A percentile compares a stretch with the other conserved stretches of the same genome.
phyloP scores from a whole-genome alignment of 1,284 basidiomycete species.

The Ceratobasidium papillatum region DNA sequence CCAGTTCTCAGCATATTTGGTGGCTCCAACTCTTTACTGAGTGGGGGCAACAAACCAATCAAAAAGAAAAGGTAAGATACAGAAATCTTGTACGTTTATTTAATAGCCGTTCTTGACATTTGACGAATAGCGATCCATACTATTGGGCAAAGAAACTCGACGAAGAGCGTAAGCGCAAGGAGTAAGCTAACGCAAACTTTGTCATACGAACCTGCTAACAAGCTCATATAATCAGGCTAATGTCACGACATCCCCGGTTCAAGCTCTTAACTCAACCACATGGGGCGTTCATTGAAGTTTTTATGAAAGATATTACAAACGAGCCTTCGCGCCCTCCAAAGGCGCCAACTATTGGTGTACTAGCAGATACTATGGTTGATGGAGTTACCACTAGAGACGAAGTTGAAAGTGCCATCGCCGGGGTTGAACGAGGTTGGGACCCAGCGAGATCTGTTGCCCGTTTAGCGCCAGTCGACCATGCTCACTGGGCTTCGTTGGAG shows the following conservation, averaged over 20 bases:
- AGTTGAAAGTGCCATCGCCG: constrained; percentile 8
- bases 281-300: constrained; percentile 5
- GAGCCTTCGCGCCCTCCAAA: constrained; percentile 13
- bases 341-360: not conserved
- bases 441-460: constrained; percentile 27
- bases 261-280: constrained; percentile 14
- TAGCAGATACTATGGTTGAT: constrained; percentile 16
- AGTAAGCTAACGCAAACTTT: not conserved
- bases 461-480: constrained; percentile 11
- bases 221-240: not conserved
- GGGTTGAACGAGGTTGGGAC: constrained; percentile 21
- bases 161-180: constrained; percentile 28
- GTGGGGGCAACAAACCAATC: not conserved
- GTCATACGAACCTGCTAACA: not conserved
- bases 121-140: constrained; percentile 19
- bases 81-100: not conserved
- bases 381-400: constrained; percentile 9
- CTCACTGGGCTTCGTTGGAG: constrained; percentile 20
- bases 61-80: constrained; percentile 28
- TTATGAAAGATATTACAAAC: constrained; percentile 31
- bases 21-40: constrained; percentile 8
- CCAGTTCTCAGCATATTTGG: constrained; percentile 22
- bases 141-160: constrained; percentile 37
- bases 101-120: not conserved
- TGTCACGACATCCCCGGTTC: constrained; percentile 22